Percentiles rank a stretch among this genome's conserved stretches.
These are phyloP conservation scores for Emydomyces testavorans DNA, from an alignment of 2,329 filamentous ascomycete species.

Conservation along the genomic window DNA sequence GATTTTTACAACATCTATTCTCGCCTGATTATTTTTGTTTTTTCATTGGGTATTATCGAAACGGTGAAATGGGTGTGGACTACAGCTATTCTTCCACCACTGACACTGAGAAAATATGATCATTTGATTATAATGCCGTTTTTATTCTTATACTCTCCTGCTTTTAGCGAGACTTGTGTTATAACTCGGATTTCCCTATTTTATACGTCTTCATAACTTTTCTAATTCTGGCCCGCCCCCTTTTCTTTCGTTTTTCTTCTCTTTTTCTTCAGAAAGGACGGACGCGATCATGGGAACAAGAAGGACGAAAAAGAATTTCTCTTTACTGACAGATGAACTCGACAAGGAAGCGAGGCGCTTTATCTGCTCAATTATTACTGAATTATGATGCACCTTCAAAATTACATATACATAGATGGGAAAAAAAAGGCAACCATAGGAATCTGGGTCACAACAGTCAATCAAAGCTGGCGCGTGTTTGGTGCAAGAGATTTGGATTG, in stretches of 20 bases:
- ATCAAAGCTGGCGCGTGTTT: neutral
- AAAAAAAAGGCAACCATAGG: constrained; percentile 1
- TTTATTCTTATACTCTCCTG: neutral
- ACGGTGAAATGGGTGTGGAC: constrained; percentile 1
- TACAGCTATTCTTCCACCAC: constrained; percentile 5
- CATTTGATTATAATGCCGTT: neutral
- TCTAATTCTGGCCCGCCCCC: no score
- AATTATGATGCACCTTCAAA: neutral
- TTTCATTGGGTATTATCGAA: neutral
- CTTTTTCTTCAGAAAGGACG: neutral
- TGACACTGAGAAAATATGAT: neutral
- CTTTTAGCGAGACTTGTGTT: neutral
- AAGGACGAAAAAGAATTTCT: neutral
- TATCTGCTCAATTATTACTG: no score
- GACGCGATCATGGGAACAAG: neutral
- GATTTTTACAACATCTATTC: neutral
- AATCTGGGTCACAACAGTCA: constrained; percentile 1
- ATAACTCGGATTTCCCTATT: neutral
- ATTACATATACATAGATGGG: constrained; percentile 7
- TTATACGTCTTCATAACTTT: neutral
- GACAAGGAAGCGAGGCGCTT: no score
- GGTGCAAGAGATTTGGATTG: constrained; percentile 8
- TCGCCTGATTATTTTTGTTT: neutral
- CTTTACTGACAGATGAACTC: no score
- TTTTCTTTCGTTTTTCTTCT: no score